Conservation (phyloP, 495 filamentous ascomycete genomes). For the Aspergillus homomorphus region DNA sequence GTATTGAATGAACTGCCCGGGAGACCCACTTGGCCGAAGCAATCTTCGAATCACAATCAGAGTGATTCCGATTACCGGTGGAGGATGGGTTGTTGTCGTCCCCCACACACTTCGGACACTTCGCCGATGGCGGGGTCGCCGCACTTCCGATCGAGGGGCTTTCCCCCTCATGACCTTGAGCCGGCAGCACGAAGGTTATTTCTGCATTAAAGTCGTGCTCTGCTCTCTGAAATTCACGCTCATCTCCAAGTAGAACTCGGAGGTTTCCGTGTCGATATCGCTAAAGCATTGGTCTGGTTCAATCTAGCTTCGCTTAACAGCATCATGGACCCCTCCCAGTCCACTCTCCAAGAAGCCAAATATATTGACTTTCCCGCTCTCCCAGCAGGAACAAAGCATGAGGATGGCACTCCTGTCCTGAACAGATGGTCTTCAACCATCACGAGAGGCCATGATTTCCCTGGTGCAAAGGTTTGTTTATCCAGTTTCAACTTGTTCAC, state of each 20-base stretch:
- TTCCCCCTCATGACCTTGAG: constrained; percentile 7
- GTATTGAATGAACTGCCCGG: no score
- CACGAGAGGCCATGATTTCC: constrained; percentile 85
- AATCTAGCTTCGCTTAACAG: no score
- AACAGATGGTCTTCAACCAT: constrained; percentile 72
- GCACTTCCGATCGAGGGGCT: constrained; percentile 46
- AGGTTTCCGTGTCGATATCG: no score
- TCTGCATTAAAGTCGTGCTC: neutral
- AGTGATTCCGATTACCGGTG: constrained; percentile 4
- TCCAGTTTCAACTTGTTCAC: neutral
- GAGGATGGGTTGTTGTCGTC: constrained; percentile 7
- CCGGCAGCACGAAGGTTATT: neutral
- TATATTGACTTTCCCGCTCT: constrained; percentile 62
- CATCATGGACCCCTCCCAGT: constrained; percentile 28
- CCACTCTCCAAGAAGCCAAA: constrained; percentile 42
- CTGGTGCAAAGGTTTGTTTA: constrained; percentile 73
- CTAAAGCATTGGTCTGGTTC: neutral
- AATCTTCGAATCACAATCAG: neutral
- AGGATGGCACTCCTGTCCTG: constrained; percentile 60
- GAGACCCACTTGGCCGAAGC: neutral
- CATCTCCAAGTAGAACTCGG: neutral
- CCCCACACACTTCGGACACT: constrained; percentile 25
- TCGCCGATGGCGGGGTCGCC: constrained; percentile 23
- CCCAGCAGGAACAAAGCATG: constrained; percentile 52
- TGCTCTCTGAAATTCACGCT: neutral